Percentiles rank a stretch among this genome's conserved stretches.
phyloP scores from a whole-genome alignment of 768 basidiomycete genomes.

The Hydnomerulius pinastri region DNA sequence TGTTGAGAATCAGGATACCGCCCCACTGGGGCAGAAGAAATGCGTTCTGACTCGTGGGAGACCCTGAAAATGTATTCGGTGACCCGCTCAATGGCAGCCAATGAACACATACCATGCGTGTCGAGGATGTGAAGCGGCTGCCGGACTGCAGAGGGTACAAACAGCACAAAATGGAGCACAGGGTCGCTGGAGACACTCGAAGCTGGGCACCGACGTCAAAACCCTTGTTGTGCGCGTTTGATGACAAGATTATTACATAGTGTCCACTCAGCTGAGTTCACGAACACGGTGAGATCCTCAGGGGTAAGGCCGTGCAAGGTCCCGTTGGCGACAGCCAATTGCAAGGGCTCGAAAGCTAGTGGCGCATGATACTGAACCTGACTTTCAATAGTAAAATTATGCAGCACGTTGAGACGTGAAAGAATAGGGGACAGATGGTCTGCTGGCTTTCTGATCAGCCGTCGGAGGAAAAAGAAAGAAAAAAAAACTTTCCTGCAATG shows the following conservation, averaged over 20 bases:
- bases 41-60: conserved; percentile 51
- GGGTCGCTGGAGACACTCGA: conserved; percentile 93
- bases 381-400: conserved; percentile 93
- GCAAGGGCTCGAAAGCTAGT: conserved; percentile 70
- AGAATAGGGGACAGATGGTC: conserved; percentile 72
- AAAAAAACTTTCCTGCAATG: conserved; percentile 55
- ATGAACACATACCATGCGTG: conserved; percentile 42
- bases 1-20: conserved; percentile 79
- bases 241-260: conserved; percentile 57
- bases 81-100: conserved; percentile 4
- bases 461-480: conserved; percentile 16
- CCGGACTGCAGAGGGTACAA: conserved; percentile 72
- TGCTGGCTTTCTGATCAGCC: conserved; percentile 33
- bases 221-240: neutral
- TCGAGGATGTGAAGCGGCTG: conserved; percentile 72
- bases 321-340: conserved; percentile 33
- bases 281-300: conserved; percentile 88
- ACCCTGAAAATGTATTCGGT: conserved; percentile 40
- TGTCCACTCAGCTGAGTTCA: conserved; percentile 97
- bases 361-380: conserved; percentile 94
- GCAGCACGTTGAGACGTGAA: conserved; percentile 58
- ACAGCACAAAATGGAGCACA: conserved; percentile 89
- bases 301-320: conserved; percentile 60
- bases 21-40: conserved; percentile 97
- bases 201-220: conserved; percentile 47